phyloP scores from a whole-genome alignment of 1,139 yeast genomes.

The Yamadazyma oceani region DNA sequence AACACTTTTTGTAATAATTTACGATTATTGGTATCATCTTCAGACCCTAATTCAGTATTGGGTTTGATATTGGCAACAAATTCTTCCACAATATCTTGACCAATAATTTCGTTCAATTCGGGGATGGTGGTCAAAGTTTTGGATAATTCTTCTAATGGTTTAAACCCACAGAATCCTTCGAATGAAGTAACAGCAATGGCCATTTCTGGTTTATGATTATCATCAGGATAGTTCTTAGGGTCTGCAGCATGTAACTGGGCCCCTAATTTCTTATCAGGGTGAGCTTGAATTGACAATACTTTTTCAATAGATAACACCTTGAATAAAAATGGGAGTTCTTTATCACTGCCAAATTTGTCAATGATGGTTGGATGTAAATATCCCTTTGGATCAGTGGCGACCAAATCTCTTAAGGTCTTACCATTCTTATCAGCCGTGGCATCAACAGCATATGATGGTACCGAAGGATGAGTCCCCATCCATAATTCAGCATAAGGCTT shows the following conservation, averaged over 20 bases:
- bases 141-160: conserved; percentile 79
- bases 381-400: conserved; percentile 57
- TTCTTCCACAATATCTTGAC: conserved; percentile 52
- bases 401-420: conserved; percentile 62
- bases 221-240: conserved; percentile 95
- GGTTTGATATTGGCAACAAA: conserved; percentile 53
- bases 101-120: conserved; percentile 72
- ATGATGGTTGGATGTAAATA: conserved; percentile 60
- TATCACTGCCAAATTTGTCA: conserved; percentile 62
- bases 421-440: conserved; percentile 27
- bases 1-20: conserved; percentile 72
- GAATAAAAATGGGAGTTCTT: conserved; percentile 87
- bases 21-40: conserved; percentile 54
- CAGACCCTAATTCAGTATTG: conserved; percentile 43
- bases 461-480: conserved; percentile 98
- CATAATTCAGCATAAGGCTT: conserved; percentile 91
- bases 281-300: conserved; percentile 95
- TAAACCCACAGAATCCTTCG: conserved; percentile 98
- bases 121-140: conserved; percentile 68
- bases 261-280: conserved; percentile 89
- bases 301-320: conserved; percentile 90
- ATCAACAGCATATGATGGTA: conserved; percentile 69
- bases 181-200: conserved; percentile 94
- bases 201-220: conserved; percentile 99
- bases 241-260: conserved; percentile 72